Evolutionary conservation across 805 yeast genomes (phyloP).

Genomic region (Deakozyma indianensis): DNA sequence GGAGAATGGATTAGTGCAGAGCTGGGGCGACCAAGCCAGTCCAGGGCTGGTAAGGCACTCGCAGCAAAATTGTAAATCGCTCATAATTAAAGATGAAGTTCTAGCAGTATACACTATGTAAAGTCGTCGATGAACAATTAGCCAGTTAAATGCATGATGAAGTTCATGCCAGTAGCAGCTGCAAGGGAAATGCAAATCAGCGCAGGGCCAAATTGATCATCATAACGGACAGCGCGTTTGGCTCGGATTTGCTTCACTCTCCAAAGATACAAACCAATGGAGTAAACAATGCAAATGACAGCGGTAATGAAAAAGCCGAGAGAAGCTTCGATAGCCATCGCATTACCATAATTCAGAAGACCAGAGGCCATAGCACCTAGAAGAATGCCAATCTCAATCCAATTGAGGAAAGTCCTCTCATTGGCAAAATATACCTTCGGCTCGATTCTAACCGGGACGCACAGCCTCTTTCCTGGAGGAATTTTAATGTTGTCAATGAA

Average conservation of each 20-base stretch:
- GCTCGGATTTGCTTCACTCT: constrained; percentile 73
- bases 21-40: constrained; percentile 9
- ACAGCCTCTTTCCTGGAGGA: constrained; percentile 79
- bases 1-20: constrained; percentile 16
- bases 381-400: constrained; percentile 85
- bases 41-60: neutral
- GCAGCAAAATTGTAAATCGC: neutral
- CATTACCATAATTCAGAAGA: constrained; percentile 70
- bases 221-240: constrained; percentile 72
- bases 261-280: constrained; percentile 62
- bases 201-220: constrained; percentile 78
- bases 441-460: constrained; percentile 92
- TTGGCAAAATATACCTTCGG: constrained; percentile 99
- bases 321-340: constrained; percentile 62
- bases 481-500: constrained; percentile 45
- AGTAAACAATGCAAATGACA: constrained; percentile 53
- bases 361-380: constrained; percentile 83
- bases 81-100: no score
- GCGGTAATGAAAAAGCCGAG: constrained; percentile 79
- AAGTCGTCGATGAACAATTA: no score
- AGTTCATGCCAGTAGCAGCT: constrained; percentile 40
- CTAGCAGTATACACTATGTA: no score
- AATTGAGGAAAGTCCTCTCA: constrained; percentile 84
- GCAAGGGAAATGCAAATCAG: constrained; percentile 64
- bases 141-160: constrained; percentile 19